Evolutionary conservation across 2,329 filamentous ascomycete genomes (phyloP).

Genomic region (Fusarium guadeloupense): DNA sequence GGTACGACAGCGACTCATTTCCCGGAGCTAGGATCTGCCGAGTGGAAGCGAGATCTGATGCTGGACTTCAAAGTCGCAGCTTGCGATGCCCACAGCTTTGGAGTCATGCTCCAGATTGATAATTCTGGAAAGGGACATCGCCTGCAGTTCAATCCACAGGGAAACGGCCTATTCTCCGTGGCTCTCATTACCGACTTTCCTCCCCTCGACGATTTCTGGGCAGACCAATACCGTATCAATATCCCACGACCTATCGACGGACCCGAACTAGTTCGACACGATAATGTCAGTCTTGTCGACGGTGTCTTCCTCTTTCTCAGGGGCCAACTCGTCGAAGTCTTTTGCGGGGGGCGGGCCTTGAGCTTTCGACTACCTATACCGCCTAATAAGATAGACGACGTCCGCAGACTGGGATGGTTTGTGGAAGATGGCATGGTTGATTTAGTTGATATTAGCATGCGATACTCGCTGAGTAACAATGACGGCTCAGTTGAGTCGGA

Average conservation of each 20-base stretch:
- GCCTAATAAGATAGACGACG: slow-evolving; percentile 9
- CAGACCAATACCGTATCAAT: slow-evolving; percentile 48
- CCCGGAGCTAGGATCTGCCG: slow-evolving; percentile 34
- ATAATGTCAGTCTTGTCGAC: slow-evolving; percentile 39
- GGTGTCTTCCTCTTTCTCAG: slow-evolving; percentile 41
- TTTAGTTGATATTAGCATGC: slow-evolving; percentile 40
- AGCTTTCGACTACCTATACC: slow-evolving; percentile 43
- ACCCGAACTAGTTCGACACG: slow-evolving; percentile 48
- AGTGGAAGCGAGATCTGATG: slow-evolving; percentile 32
- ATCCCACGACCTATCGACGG: slow-evolving; percentile 47
- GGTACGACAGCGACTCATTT: slow-evolving; percentile 41
- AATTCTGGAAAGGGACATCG: slow-evolving; percentile 40
- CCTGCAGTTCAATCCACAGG: slow-evolving; percentile 38
- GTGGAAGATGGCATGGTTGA: slow-evolving; percentile 46
- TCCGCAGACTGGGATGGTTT: slow-evolving; percentile 44
- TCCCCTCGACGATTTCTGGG: slow-evolving; percentile 51
- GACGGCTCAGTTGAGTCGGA: slow-evolving; percentile 31
- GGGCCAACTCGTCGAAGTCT: slow-evolving; percentile 43
- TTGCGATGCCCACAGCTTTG: slow-evolving; percentile 44
- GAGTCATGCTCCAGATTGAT: slow-evolving; percentile 44
- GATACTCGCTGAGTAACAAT: slow-evolving; percentile 26
- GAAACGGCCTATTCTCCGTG: slow-evolving; percentile 40
- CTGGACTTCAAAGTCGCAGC: slow-evolving; percentile 38
- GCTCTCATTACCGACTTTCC: slow-evolving; percentile 45
- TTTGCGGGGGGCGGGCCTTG: slow-evolving; percentile 45